Conservation (phyloP, 1,284 basidiomycete genomes). For the Papiliotrema laurentii region DNA sequence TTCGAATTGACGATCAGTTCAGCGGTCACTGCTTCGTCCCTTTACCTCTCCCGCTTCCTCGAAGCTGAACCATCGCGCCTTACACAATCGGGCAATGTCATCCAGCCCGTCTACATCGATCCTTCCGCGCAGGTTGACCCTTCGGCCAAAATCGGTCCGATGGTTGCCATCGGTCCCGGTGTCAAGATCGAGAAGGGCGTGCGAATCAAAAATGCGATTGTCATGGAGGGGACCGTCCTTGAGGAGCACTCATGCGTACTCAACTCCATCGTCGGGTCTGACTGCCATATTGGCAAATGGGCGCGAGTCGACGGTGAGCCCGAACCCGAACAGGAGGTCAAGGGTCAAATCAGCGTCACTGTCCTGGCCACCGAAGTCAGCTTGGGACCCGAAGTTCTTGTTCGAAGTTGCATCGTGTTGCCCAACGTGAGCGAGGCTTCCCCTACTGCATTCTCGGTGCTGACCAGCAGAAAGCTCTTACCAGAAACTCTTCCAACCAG, state of each 20-base stretch:
- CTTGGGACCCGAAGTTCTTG: slow-evolving; percentile 47
- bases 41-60: slow-evolving; percentile 45
- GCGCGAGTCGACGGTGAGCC: slow-evolving; percentile 51
- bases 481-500: slow-evolving; percentile 48
- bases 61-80: slow-evolving; percentile 40
- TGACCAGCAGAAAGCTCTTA: slow-evolving; percentile 46
- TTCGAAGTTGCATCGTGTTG: slow-evolving; percentile 51
- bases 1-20: slow-evolving; percentile 29
- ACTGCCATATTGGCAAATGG: slow-evolving; percentile 50
- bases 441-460: background rate
- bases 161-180: slow-evolving; percentile 49
- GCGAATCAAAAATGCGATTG: slow-evolving; percentile 51
- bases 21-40: slow-evolving; percentile 51
- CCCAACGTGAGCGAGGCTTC: slow-evolving; percentile 41
- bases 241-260: slow-evolving; percentile 51
- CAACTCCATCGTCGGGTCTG: slow-evolving; percentile 49
- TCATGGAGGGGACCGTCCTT: slow-evolving; percentile 49
- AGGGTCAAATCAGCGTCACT: slow-evolving; percentile 49
- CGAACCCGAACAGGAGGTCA: slow-evolving; percentile 42
- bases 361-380: slow-evolving; percentile 51
- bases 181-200: slow-evolving; percentile 50
- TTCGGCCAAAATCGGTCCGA: slow-evolving; percentile 51
- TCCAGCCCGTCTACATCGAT: slow-evolving; percentile 51
- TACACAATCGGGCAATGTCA: slow-evolving; percentile 41
- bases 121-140: slow-evolving; percentile 47